A percentile compares a stretch with the other conserved stretches of the same genome.
These are phyloP conservation scores for Cucurbita ficifolia DNA, from an alignment of 306 rosid genomes.

Conservation along the genomic window DNA sequence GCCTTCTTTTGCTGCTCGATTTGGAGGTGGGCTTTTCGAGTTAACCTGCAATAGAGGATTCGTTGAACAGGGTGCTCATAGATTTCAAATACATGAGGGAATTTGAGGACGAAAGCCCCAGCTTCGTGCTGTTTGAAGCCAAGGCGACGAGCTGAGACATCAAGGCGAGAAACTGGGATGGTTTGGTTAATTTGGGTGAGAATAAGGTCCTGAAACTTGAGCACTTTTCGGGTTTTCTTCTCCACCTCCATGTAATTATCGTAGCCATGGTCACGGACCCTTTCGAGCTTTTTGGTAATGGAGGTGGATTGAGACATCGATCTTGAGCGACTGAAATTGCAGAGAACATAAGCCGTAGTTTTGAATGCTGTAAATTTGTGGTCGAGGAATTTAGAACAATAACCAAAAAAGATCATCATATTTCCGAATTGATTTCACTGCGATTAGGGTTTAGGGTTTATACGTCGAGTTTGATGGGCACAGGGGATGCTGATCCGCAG, in stretches of 20 bases:
- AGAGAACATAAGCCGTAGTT: slow-evolving; percentile 10
- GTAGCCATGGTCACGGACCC: slow-evolving; percentile 79
- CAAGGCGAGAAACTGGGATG: slow-evolving; percentile 59
- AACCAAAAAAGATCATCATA: slow-evolving; percentile 23
- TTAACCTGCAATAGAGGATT: slow-evolving; percentile 53
- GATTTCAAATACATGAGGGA: slow-evolving; percentile 70
- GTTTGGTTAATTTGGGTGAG: slow-evolving; percentile 42
- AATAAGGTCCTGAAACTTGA: slow-evolving; percentile 51
- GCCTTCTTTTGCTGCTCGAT: slow-evolving; percentile 53
- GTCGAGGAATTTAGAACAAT: slow-evolving; percentile 15
- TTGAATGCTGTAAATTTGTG: slow-evolving; percentile 8
- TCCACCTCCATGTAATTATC: slow-evolving; percentile 87
- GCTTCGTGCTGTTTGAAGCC: slow-evolving; percentile 58
- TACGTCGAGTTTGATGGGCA: slow-evolving; percentile 6
- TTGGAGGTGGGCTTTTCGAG: slow-evolving; percentile 64
- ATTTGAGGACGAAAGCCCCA: slow-evolving; percentile 59
- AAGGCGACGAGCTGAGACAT: slow-evolving; percentile 51
- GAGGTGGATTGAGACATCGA: slow-evolving; percentile 59
- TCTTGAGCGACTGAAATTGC: slow-evolving; percentile 14
- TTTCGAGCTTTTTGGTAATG: slow-evolving; percentile 47
- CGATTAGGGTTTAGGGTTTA: slow-evolving; percentile 6
- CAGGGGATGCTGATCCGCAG: background rate
- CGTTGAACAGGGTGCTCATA: slow-evolving; percentile 88
- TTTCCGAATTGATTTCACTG: background rate
- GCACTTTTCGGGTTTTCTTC: slow-evolving; percentile 68